Base-by-base conservation (phyloP, 257 asterid species). In the Salvia miltiorrhiza region DNA sequence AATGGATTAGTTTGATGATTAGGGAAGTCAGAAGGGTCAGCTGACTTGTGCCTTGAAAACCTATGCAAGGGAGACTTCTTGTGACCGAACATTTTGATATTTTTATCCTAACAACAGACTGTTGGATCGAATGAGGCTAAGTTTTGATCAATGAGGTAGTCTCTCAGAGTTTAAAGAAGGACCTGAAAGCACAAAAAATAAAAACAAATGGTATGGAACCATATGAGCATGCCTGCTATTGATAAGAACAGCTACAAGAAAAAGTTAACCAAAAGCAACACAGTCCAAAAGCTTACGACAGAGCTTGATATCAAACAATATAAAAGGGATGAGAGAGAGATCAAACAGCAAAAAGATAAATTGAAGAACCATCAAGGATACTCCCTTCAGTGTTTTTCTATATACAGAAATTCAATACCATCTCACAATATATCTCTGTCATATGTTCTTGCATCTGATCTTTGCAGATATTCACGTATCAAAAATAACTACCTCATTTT, bases 31-130 rank as follows among this genome's bases (percentile, higher is more conserved):
- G 39, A 55, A 40, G 77, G 63, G 39, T 82, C 86, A 7, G 68
- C 76, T 5, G 95, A 77, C 10, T 77, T 78, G 81, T 83, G 92
- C 76, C 76, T 87, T 57, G 88, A 78, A 43, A 81, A 75, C 84
- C 76, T 73, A 71, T 77, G 85, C n/a, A 87, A 65, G 21, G 90
- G 94, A 74, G 90, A 84, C 76, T 87, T 91, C 82, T 70, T 89
- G 54, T 41, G 87, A 67, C 87, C 84, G 64, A 82, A 81, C 96
- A 92, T 92, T 76, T 76, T 77, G 63, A 30, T 35, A 67, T 14
- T 21, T 43, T 62, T 41, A 3, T 40, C 7, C 23, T 24, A 63
- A 45, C 21, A 30, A 56, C 73, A 23, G 61, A 61, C 20, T 48
- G 60, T 58, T 7, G 47, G 62, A 67, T 69, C 56, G 48, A 74